A percentile compares a stretch with the other conserved stretches of the same genome.
phyloP scores from a whole-genome alignment of 768 basidiomycete genomes.

The Lactarius quietus region DNA sequence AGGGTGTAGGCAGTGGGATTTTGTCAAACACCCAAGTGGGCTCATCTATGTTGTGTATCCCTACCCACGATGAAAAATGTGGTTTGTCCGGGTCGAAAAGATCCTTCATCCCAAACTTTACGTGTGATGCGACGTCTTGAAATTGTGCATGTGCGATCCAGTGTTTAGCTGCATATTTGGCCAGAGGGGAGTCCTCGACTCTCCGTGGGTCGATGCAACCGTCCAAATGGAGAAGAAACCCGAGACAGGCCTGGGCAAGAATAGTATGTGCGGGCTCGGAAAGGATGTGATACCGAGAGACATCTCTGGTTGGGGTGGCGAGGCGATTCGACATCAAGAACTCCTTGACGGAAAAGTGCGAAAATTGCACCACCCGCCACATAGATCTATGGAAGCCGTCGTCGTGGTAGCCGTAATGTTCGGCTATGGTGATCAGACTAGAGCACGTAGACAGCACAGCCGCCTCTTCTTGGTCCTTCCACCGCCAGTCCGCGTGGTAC shows the following conservation, averaged over 20 bases:
- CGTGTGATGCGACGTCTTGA: background rate
- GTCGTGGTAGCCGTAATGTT: background rate
- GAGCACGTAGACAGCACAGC: background rate
- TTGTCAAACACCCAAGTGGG: no score
- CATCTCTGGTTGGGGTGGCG: background rate
- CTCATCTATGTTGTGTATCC: background rate
- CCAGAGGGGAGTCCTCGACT: background rate
- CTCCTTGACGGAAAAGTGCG: constrained; percentile 3
- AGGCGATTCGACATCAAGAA: constrained; percentile 5
- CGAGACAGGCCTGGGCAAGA: constrained; percentile 2
- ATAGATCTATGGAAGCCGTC: no score
- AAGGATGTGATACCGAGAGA: background rate
- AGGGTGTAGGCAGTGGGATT: background rate
- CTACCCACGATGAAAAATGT: background rate
- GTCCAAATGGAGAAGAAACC: background rate
- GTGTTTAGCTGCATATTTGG: background rate
- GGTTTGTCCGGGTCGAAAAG: background rate
- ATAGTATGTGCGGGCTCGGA: background rate
- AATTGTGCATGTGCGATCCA: no score
- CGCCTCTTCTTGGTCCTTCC: constrained; percentile 3
- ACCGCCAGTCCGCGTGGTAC: background rate
- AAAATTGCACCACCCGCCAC: background rate
- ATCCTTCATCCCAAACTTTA: background rate
- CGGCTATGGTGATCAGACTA: background rate
- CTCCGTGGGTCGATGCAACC: background rate